A percentile compares a stretch with the other conserved stretches of the same genome.
Evolutionary conservation across 805 yeast species (phyloP).

Genomic region (Candida railenensis): DNA sequence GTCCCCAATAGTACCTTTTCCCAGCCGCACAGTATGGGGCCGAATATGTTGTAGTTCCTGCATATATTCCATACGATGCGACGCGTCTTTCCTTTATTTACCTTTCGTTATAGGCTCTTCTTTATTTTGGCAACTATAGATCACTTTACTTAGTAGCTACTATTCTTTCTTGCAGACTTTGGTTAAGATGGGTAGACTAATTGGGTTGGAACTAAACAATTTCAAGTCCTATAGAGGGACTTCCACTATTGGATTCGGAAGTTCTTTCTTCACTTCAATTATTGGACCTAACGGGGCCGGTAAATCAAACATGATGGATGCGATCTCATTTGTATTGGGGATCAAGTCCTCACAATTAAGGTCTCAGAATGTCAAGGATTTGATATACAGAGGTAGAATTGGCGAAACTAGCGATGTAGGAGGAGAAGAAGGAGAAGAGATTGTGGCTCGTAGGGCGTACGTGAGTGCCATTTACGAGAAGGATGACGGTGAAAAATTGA

Average conservation of each 20-base stretch:
- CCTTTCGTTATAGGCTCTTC: not conserved
- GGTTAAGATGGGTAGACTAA: slow-evolving; percentile 72
- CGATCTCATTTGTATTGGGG: slow-evolving; percentile 92
- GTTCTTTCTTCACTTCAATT: slow-evolving; percentile 80
- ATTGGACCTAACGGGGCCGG: slow-evolving; percentile 99
- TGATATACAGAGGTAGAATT: slow-evolving; percentile 74
- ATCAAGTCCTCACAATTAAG: slow-evolving; percentile 73
- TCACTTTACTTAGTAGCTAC: no score
- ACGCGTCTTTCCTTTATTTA: no score
- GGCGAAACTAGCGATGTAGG: slow-evolving; percentile 20
- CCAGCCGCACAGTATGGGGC: no score
- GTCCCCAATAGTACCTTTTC: no score
- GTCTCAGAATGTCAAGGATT: slow-evolving; percentile 68
- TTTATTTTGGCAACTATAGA: not conserved
- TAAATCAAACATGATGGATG: slow-evolving; percentile 96
- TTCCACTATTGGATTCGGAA: slow-evolving; percentile 77
- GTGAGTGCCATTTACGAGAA: slow-evolving; percentile 78
- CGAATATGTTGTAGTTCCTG: no score
- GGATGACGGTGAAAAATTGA: slow-evolving; percentile 54
- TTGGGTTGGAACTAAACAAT: slow-evolving; percentile 75
- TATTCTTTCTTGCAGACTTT: no score
- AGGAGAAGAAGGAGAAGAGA: slow-evolving; percentile 16
- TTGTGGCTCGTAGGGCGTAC: slow-evolving; percentile 59
- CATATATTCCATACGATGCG: no score
- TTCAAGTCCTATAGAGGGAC: slow-evolving; percentile 90